Conservation (phyloP, 2,329 filamentous ascomycete genomes). For the Tolypocladium inflatum region DNA sequence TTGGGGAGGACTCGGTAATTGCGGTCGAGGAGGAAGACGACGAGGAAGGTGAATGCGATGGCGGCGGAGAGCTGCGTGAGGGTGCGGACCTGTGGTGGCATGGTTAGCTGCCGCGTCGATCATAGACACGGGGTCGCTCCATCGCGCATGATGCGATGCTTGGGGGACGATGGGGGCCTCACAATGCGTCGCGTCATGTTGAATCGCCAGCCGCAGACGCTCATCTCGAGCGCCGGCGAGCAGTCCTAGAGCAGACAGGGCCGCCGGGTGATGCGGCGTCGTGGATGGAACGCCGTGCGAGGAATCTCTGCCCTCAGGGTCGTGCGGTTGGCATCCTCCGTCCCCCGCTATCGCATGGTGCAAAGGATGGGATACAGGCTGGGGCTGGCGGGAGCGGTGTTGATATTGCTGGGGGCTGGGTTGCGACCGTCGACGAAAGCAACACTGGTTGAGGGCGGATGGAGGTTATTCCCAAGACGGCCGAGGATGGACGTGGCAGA, state of each 20-base stretch:
- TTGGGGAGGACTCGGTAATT: slow-evolving; percentile 80
- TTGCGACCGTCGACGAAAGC: neutral
- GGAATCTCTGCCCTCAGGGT: neutral
- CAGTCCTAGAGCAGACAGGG: neutral
- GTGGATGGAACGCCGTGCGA: neutral
- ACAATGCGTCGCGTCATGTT: slow-evolving; percentile 29
- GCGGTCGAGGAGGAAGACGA: slow-evolving; percentile 77
- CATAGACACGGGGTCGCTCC: neutral
- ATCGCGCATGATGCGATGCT: neutral
- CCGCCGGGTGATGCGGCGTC: neutral
- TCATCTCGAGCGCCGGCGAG: neutral
- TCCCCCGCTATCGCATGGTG: slow-evolving; percentile 4
- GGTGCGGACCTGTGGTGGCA: slow-evolving; percentile 45
- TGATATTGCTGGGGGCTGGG: neutral
- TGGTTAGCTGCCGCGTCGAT: neutral
- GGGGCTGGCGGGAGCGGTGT: neutral
- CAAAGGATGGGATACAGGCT: neutral
- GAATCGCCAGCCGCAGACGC: neutral
- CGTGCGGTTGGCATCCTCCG: slow-evolving; percentile 1
- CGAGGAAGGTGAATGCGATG: slow-evolving; percentile 54
- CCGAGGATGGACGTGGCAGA: neutral
- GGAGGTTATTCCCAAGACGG: neutral
- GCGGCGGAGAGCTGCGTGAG: slow-evolving; percentile 65
- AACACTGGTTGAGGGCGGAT: neutral
- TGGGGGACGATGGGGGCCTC: slow-evolving; percentile 4